Base-by-base conservation (phyloP, 805 yeast species). In the Danielia reshetovae region DNA sequence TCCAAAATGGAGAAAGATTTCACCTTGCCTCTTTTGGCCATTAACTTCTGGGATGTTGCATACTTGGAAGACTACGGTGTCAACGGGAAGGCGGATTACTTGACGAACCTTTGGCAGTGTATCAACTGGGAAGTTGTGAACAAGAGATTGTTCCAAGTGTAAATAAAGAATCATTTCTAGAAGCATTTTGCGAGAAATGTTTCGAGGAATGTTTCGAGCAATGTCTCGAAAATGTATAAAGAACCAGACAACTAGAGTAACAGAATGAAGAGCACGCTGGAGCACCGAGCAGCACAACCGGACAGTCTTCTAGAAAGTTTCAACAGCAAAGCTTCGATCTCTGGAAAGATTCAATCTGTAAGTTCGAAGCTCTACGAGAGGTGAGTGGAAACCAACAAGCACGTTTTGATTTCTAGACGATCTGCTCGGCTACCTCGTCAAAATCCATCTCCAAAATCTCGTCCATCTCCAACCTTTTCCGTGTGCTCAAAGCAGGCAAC, bases 11-110 rank as follows among this genome's bases (percentile, higher is more conserved):
- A 68, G 25, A 70, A 66, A 46, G 89, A 82, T 55, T 77, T 73
- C 65, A 72, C 79, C 16, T 65, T 88, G 46, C 95, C 93, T 5
- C 62, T 93, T 29, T 70, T 93, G 46, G 84, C 79, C 32, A 70
- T 88, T 45, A 86, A 80, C 59, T 72, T 84, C 46, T 89, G 97
- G 96, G 95, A 90, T 57, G 76, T 79, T 45, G 86, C 96, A n/a
- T 93, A 81, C 58, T 51, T 87, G 29, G 65, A 74, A 18, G 97
- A 93, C 60, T 90, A 81, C 60, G 96, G 97, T 30, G 72, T 85
- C 34, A 66, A 59, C 33, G 94, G 93, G 16, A 83, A 81, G 63
- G 67, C 74, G 28, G 68, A 73, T 34, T 93, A 84, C 60, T 71
- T 93, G 46, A 75, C 75, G 41, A 81, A 80, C 43, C 79, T 81